Percentiles rank a stretch among this genome's conserved stretches.
Conservation (phyloP, 1,284 basidiomycete genomes). For the Pascua sp. region DNA sequence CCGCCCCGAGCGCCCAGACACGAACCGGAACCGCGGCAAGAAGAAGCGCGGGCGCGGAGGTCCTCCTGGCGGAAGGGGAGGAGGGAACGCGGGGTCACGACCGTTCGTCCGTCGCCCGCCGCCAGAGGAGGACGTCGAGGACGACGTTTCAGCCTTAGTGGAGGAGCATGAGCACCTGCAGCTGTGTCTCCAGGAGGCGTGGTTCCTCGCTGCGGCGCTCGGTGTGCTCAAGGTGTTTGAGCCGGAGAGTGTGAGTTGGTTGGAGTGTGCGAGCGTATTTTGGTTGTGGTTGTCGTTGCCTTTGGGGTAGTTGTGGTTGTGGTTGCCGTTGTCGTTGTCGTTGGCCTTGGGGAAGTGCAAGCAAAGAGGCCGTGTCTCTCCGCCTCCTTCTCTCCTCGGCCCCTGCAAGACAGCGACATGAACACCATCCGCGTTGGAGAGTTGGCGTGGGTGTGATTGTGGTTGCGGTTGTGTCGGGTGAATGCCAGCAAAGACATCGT, state of each 20-base stretch:
- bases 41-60: constrained; percentile 62
- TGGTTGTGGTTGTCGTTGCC: no score
- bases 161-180: constrained; percentile 87
- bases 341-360: no score
- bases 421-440: background rate
- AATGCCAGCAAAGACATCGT: no score
- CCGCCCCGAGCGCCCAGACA: constrained; percentile 44
- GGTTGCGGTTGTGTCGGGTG: no score
- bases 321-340: no score
- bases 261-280: no score
- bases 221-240: constrained; percentile 76
- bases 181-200: constrained; percentile 84
- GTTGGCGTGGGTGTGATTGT: no score
- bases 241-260: constrained; percentile 58
- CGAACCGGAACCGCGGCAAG: constrained; percentile 42
- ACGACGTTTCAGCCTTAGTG: constrained; percentile 39
- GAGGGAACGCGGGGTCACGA: constrained; percentile 47
- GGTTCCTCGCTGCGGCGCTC: constrained; percentile 80
- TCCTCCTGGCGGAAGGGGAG: constrained; percentile 38
- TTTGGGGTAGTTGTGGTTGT: no score
- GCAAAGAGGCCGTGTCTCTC: background rate
- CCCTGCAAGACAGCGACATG: background rate
- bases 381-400: no score
- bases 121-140: constrained; percentile 61
- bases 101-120: no score